Evolutionary conservation across 2,329 filamentous ascomycete genomes (phyloP), one percentile per base, ranked within the genome.

Genomic region (Chaetomiaceae sp.): DNA sequence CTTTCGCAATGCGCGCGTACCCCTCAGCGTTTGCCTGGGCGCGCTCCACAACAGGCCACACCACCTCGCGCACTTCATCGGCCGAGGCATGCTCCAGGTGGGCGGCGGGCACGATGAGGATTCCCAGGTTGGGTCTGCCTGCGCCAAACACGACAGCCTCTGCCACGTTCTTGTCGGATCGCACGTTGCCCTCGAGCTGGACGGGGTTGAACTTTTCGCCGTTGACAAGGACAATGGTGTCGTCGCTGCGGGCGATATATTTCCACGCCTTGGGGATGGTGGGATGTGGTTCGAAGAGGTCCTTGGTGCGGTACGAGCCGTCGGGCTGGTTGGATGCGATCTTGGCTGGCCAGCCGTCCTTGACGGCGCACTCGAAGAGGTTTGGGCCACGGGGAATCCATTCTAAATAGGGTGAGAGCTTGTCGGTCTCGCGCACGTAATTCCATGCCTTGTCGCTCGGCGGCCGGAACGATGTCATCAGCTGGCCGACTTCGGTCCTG

Each of bases 201-300:
- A 66, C 52, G 1, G 63, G 64, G 47, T 66, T 66, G 2, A 61
- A 62, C 45, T 66, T 68, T 27, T 67, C 65, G 17, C 61, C 67
- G 56, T 67, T 55, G 19, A 55, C 29, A 14, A 55, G 40, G 15
- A 55, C 53, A 15, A 55, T 51, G 20, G 36, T 45, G 17, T 67
- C 65, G 54, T 68, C 65, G 6, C 63, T 61, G 1, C 64, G 61
- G 6, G 63, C 64, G 4, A 57, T 56, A 60, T 62, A 67, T 6
- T 58, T 47, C 66, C 66, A 68, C 7, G 54, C 39, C n/a, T 66
- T 54, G 2, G 63, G 50, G 0, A 64, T 39, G 1, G 52, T 58
- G 2, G 61, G 61, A 46, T 68, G 64, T 19, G 39, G 53, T 14
- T 36, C 40, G 31, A 55, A 55, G 25, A 55, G 47, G 29, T 59